Base-by-base conservation (phyloP, 192 early-diverging fungal genomes). In the Pilaira anomala region DNA sequence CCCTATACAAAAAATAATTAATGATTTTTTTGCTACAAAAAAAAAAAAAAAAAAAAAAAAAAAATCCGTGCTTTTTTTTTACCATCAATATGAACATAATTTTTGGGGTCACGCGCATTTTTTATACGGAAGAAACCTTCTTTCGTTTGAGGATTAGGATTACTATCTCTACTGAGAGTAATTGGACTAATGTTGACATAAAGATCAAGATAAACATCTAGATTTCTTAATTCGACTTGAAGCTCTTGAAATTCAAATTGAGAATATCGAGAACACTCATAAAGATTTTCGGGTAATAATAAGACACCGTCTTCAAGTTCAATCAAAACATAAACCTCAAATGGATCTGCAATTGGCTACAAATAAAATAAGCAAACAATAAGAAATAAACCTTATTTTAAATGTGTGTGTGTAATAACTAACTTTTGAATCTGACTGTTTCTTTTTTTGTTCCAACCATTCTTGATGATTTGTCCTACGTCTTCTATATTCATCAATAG, bases 151-250 rank as follows among this genome's bases (percentile, higher is more conserved):
- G 65, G 45, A 11, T 67, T 75, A 26, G 62, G 50, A 6, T 71
- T 71, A 3, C 62, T 60, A 46, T 67, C 65, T 44, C 76, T 71
- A 28, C 75, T 79, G 76, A 80, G 81, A 0, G 77, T 84, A 42
- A 86, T 60, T 6, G 84, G 84, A 42, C 83, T 84, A n/a, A 79
- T 60, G 54, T 73, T 79, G 11, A 84, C 70, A 56, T 84, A 67
- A 73, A 84, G 74, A 62, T 86, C 87, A 75, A 86, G 77, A 62
- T 87, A 87, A 36, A 78, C 63, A 58, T 88, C 86, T 14, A 80
- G 52, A 69, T 82, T 85, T 52, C 87, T 77, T 48, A 83, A 62
- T 46, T 89, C 87, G 0, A 88, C 55, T 56, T 89, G 83, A 41
- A 89, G 60, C 64, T 89, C 87, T 29, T 78, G 76, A 54, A 85